Conservation (phyloP, 257 asterid species). For the Echites panduratus region DNA sequence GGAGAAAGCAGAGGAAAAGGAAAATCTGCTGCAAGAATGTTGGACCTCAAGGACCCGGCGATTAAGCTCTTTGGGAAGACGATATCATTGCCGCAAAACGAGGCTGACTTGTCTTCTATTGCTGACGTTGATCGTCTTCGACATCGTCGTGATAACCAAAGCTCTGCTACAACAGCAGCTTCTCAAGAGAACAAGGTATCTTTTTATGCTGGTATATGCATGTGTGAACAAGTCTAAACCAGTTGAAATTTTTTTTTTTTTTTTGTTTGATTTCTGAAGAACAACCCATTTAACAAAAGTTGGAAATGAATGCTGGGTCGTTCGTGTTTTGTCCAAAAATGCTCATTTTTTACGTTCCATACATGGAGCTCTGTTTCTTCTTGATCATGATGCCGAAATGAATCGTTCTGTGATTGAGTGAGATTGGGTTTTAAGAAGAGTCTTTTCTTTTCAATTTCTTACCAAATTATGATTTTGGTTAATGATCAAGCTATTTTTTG, state of each 20-base stretch:
- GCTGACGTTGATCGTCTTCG: slow-evolving; percentile 3
- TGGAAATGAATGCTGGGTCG: slow-evolving; percentile 20
- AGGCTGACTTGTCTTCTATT: slow-evolving; percentile 17
- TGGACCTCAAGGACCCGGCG: slow-evolving; percentile 42
- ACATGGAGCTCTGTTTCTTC: slow-evolving; percentile 1
- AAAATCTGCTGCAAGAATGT: slow-evolving; percentile 31
- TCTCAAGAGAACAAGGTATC: slow-evolving; percentile 52
- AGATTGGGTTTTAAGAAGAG: slow-evolving; percentile 5
- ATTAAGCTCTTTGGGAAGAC: slow-evolving; percentile 81
- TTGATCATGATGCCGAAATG: slow-evolving; percentile 9
- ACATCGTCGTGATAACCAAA: slow-evolving; percentile 22
- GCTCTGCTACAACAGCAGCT: slow-evolving; percentile 32
- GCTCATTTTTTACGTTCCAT: not conserved
- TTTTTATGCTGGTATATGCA: not conserved
- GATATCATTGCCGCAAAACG: slow-evolving; percentile 35
- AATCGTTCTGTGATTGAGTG: not conserved
- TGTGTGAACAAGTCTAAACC: not conserved
- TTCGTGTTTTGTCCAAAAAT: slow-evolving; percentile 10
- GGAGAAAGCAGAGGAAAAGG: slow-evolving; percentile 10
- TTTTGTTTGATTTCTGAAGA: slow-evolving; percentile 11
- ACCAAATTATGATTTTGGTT: not conserved
- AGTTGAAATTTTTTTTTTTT: slow-evolving; percentile 8
- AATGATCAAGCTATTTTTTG: not conserved
- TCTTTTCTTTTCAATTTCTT: too few relatives aligned
- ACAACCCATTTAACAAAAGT: slow-evolving; percentile 15